Evolutionary conservation across 495 filamentous ascomycete genomes (phyloP).

Genomic region (Parmelia sp.): DNA sequence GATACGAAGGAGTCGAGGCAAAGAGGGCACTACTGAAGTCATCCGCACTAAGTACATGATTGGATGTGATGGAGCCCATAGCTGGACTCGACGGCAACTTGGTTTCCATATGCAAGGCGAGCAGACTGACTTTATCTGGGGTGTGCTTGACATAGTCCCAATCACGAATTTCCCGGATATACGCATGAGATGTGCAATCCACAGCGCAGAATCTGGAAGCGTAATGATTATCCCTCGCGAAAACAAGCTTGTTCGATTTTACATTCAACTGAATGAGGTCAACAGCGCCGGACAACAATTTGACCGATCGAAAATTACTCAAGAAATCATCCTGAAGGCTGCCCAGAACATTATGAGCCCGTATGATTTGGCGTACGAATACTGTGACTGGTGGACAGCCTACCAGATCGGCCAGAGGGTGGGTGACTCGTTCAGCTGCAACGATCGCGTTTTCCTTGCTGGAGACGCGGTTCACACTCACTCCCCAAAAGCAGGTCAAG

Average conservation of each 20-base stretch:
- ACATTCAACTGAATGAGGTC: conserved; percentile 58
- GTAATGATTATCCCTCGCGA: conserved; percentile 67
- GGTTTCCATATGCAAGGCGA: conserved; percentile 56
- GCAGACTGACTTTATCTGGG: conserved; percentile 59
- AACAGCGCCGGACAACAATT: conserved; percentile 31
- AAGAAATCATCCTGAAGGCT: conserved; percentile 50
- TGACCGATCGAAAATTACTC: conserved; percentile 52
- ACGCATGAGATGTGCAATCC: conserved; percentile 59
- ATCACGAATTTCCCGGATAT: conserved; percentile 69
- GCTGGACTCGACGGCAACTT: conserved; percentile 52
- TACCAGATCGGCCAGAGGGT: conserved; percentile 69
- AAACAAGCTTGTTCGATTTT: conserved; percentile 59
- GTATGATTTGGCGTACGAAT: conserved; percentile 54
- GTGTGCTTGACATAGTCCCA: conserved; percentile 58
- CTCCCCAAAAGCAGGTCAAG: conserved; percentile 67
- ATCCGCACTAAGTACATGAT: conserved; percentile 59
- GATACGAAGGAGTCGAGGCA: conserved; percentile 42
- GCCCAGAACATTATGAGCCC: conserved; percentile 55
- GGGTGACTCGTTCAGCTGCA: conserved; percentile 52
- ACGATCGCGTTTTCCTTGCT: conserved; percentile 60
- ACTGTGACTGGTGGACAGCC: conserved; percentile 63
- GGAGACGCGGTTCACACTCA: conserved; percentile 58
- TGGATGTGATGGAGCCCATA: conserved; percentile 62
- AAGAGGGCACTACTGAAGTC: conserved; percentile 31
- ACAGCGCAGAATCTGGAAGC: conserved; percentile 55